Conservation (phyloP, 2,329 filamentous ascomycete genomes). For the Exserohilum rostratum region DNA sequence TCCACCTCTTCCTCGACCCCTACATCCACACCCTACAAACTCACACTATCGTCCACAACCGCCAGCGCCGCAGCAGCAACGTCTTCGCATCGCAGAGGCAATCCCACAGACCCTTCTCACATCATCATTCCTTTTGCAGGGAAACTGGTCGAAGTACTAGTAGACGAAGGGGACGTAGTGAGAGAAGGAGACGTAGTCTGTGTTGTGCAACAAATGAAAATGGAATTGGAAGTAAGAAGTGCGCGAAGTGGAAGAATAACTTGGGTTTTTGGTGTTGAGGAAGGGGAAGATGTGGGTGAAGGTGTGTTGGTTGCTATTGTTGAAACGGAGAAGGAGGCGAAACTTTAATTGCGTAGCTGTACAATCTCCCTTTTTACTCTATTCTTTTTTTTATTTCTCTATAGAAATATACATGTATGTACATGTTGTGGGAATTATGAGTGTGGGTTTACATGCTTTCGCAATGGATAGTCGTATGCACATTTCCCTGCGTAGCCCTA, state of each 20-base stretch:
- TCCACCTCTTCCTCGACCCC: slow-evolving; percentile 51
- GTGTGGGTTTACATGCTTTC: slow-evolving; percentile 39
- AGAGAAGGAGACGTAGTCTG: slow-evolving; percentile 60
- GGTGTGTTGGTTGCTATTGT: slow-evolving; percentile 61
- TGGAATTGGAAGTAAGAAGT: slow-evolving; percentile 68
- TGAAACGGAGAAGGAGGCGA: slow-evolving; percentile 34
- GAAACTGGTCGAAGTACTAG: slow-evolving; percentile 64
- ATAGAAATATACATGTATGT: too few relatives aligned
- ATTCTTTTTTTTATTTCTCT: too few relatives aligned
- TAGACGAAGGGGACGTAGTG: slow-evolving; percentile 61
- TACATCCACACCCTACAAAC: slow-evolving; percentile 51
- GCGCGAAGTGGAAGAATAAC: slow-evolving; percentile 55
- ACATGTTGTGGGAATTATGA: too few relatives aligned
- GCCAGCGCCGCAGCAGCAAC: slow-evolving; percentile 49
- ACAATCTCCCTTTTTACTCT: too few relatives aligned
- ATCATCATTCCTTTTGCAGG: slow-evolving; percentile 64
- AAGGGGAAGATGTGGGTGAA: slow-evolving; percentile 62
- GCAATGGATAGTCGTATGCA: slow-evolving; percentile 28
- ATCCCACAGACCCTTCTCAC: slow-evolving; percentile 58
- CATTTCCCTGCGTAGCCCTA: slow-evolving; percentile 44
- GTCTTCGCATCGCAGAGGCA: slow-evolving; percentile 56
- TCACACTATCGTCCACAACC: slow-evolving; percentile 54
- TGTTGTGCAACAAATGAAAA: slow-evolving; percentile 72
- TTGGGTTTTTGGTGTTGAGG: slow-evolving; percentile 61
- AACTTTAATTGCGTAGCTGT: background rate